Base-by-base conservation (phyloP, 2,329 filamentous ascomycete genomes). In the Aaosphaeria pasadenensis region DNA sequence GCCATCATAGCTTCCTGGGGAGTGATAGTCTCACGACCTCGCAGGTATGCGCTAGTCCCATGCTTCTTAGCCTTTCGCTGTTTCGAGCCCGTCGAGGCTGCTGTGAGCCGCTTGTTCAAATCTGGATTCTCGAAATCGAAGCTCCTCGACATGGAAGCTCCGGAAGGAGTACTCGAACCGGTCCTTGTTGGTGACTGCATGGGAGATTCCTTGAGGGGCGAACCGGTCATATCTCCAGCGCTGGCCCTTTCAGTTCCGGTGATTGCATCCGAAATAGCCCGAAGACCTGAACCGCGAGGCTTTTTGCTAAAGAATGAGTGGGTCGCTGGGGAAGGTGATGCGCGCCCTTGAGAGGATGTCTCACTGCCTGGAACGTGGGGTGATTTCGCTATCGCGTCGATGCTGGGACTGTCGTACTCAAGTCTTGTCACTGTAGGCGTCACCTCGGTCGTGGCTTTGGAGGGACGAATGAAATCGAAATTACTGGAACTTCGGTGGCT, bases 31-130 rank as follows among this genome's bases (percentile, higher is more conserved):
- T 88, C 81, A 38, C 97, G 74, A 0, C 94, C 94, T 30, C 89
- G 86, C 13, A 86, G 89, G 71, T 97, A 99, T 1, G 94, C 94
- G 62, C 91, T 96, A 0, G 94, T 99, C 49, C 90, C 86, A 67
- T 97, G 95, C 75, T 99, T 99, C 44, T 85, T 83, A 71, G 92
- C 91, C 52, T 65, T 66, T 48, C 61, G 66, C 47, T 54, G 56
- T 41, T 63, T 64, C 42, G 73, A 71, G 7, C 70, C 71, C 39
- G 73, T 74, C 13, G 74, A 72, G 5, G 72, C 71, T 32, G 80
- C 60, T 5, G 72, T 73, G 9, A 66, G 51, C 35, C 64, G 59
- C 35, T 65, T 63, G 44, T 50, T 58, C 1, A 56, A 41, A n/a
- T 69, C 86, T 0, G 85, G 82, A 39, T 87, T 90, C 44, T 92